Percentiles rank a stretch among this genome's conserved stretches.
These are phyloP conservation scores for Cystobasidium pallidum DNA, from an alignment of 1,284 basidiomycete species.

Conservation along the genomic window DNA sequence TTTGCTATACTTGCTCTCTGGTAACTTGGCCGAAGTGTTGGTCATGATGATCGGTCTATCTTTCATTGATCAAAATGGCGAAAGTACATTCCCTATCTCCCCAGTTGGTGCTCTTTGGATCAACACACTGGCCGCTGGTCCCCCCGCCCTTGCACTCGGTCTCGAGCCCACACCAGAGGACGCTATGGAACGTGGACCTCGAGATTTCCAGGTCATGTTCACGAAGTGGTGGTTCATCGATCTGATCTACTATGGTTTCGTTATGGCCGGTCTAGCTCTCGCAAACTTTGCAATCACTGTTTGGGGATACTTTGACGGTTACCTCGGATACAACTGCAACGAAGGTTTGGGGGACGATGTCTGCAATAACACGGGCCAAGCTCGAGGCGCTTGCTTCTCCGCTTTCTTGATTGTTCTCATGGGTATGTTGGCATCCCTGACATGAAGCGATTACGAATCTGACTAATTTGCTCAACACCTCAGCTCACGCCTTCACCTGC, in stretches of 20 bases:
- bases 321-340: slow-evolving; percentile 63
- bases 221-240: slow-evolving; percentile 63
- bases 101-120: slow-evolving; percentile 69
- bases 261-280: slow-evolving; percentile 59
- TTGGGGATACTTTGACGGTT: slow-evolving; percentile 61
- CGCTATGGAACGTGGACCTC: slow-evolving; percentile 63
- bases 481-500: slow-evolving; percentile 57
- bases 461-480: slow-evolving; percentile 51
- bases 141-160: slow-evolving; percentile 64
- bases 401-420: slow-evolving; percentile 63
- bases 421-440: slow-evolving; percentile 14
- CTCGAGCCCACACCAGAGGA: slow-evolving; percentile 65
- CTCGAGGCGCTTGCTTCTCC: slow-evolving; percentile 63
- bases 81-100: slow-evolving; percentile 69
- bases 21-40: slow-evolving; percentile 66
- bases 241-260: slow-evolving; percentile 66
- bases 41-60: slow-evolving; percentile 66
- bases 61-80: slow-evolving; percentile 64
- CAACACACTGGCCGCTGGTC: slow-evolving; percentile 41
- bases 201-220: slow-evolving; percentile 63
- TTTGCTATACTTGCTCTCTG: slow-evolving; percentile 53
- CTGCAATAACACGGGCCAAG: slow-evolving; percentile 63
- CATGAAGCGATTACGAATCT: background rate
- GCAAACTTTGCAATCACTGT: slow-evolving; percentile 59
- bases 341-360: slow-evolving; percentile 53